phyloP scores from a whole-genome alignment of 352 stramenopile genomes.

The Globisporangium camurandrum region DNA sequence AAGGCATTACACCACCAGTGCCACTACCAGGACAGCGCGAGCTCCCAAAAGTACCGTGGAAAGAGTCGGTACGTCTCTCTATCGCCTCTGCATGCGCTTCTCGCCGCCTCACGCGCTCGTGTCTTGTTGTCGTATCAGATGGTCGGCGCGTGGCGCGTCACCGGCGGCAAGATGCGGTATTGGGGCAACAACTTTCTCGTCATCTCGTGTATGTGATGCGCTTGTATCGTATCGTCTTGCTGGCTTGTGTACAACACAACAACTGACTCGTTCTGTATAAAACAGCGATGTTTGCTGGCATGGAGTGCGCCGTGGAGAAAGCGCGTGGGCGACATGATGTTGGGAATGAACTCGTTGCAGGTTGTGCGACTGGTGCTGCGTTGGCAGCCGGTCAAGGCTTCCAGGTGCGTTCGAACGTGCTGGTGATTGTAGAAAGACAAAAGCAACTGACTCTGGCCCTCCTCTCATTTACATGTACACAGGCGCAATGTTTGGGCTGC shows the following conservation, averaged over 20 bases:
- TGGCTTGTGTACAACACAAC: conserved; percentile 6
- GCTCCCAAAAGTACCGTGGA: conserved; percentile 70
- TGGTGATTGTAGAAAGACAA: background rate
- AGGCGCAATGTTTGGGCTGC: conserved; percentile 90
- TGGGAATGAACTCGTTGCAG: conserved; percentile 90
- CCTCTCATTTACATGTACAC: no score
- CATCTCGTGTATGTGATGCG: conserved; percentile 46
- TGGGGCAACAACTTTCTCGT: conserved; percentile 86
- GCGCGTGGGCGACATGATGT: conserved; percentile 92
- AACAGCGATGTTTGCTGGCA: conserved; percentile 90
- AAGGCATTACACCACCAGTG: conserved; percentile 78
- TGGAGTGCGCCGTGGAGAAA: conserved; percentile 94
- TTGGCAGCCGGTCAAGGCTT: conserved; percentile 91
- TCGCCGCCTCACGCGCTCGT: background rate
- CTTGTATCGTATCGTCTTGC: background rate
- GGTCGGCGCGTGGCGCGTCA: conserved; percentile 58
- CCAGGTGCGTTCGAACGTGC: conserved; percentile 19
- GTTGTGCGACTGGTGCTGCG: conserved; percentile 93
- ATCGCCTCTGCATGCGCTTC: background rate
- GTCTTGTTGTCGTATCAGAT: conserved; percentile 19
- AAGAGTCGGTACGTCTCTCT: conserved; percentile 40
- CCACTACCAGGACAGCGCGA: conserved; percentile 74
- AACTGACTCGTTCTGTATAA: background rate
- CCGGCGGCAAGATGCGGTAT: conserved; percentile 68
- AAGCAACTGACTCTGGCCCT: background rate